Base-by-base conservation (phyloP, 2,329 filamentous ascomycete species). In the Eurotiales sp. region DNA sequence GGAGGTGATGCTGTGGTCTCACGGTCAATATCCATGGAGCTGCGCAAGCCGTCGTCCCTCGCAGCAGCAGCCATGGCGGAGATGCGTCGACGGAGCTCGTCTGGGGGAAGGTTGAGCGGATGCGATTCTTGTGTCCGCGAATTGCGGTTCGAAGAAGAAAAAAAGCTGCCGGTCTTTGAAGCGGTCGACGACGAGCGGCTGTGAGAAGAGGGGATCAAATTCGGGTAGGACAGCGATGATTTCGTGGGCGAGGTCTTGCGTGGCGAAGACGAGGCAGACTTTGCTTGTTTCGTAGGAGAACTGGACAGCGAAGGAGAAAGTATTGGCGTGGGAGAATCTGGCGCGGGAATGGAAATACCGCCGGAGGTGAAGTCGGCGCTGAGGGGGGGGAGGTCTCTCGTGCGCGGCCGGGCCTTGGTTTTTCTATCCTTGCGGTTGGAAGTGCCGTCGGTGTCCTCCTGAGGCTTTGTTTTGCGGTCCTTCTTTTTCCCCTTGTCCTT, bases 41-140 rank as follows among this genome's bases (percentile, higher is more conserved):
- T 81, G 57, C 81, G 75, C 55, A 70, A 47, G 49, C 49, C 70
- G 50, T 71, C 67, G 55, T 75, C 70, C 55, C 66, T 63, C 12
- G 51, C 51, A 43, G 70, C 67, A 56, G 76, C 72, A 51, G 75
- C 73, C 72, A 78, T 78, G 64, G 74, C 78, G 57, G 85, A 85
- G 56, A 90, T 78, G 32, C 48, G 55, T 60, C 88, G 84, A 69
- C 88, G 87, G 64, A 90, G 82, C 78, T 96, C 86, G 75, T 96
- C 90, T 42, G 90, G 90, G 2, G 87, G 90, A 19, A 95, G 82
- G 65, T 96, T 96, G 47, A 96, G 80, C 34, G 92, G 92, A 70
- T 96, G 91, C 2, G 84, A 86, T 67, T 92, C 82, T 57, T 78
- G 77, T 66, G 88, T 84, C 30, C 49, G 61, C 15, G 66, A 62